Base-by-base conservation (phyloP, 768 basidiomycete genomes). In the Phlebiopsis flavidoalba region DNA sequence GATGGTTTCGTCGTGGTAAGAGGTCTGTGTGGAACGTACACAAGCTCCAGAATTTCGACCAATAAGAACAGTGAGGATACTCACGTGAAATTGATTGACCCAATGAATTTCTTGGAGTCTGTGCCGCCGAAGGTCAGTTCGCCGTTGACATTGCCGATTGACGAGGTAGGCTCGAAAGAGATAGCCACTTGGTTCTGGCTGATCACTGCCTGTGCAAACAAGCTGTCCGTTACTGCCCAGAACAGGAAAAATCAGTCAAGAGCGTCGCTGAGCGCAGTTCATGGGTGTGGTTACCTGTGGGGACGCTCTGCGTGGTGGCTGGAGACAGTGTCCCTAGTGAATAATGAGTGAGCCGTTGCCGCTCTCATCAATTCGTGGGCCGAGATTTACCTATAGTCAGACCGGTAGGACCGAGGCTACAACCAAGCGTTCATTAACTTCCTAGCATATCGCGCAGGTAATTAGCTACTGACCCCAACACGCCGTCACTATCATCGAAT, bases 1-100 rank as follows among this genome's bases (percentile, higher is more conserved):
- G 71, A 65, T 1, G 71, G 71, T 0, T 8, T 31, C 0, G 63
- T 65, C 1, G 31, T 54, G 11, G 74, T 74, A 24, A 72, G 61
- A 5, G 68, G 69, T 17, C 67, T 67, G 22, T 24, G 22, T 19
- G 21, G 21, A 24, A 24, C 11, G 22, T 33, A 19, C 8, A 33
- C 4, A n/a, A n/a, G 21, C 35, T 53, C 33, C 14, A 53, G 19
- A n/a, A 8, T n/a, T 26, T 22, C 19, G 48, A 26, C 5, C 3
- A 74, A 22, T 2, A 43, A 21, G 45, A 57, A 10, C n/a, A 12
- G 26, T 31, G 7, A 26, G 5, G 26, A 43, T 40, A 45, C 51
- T 21, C 45, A 60, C 59, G 40, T 22, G 43, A 45, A 60, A 24
- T 54, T 35, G 36, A 60, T 60, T 22, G 51, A 53, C 14, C 59